These are phyloP conservation scores for Mycena belliarum DNA, from an alignment of 768 basidiomycete genomes.

Conservation along the genomic window DNA sequence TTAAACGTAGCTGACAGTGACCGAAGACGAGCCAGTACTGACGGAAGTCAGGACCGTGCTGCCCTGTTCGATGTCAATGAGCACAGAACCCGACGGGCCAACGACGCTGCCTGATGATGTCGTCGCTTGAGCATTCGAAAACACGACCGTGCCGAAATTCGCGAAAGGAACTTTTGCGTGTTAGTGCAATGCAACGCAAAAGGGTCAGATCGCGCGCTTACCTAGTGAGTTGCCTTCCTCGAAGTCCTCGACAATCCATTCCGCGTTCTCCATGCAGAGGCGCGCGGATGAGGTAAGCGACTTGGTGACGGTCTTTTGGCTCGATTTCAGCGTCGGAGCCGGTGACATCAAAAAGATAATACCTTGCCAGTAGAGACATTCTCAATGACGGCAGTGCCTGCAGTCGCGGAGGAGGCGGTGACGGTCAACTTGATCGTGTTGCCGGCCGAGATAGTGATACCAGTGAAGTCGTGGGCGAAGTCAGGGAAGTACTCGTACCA, in stretches of 20 bases:
- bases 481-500: conserved; percentile 38
- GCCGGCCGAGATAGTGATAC: conserved; percentile 26
- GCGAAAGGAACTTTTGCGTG: conserved; percentile 41
- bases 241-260: conserved; percentile 43
- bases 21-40: conserved; percentile 9
- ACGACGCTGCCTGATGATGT: conserved; percentile 25
- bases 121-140: conserved; percentile 33
- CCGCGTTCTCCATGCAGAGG: conserved; percentile 28
- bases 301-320: conserved; percentile 26
- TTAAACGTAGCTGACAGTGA: conserved; percentile 10
- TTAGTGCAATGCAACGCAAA: too few species aligned
- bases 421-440: conserved; percentile 14
- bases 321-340: neutral
- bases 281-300: conserved; percentile 26
- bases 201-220: too few species aligned
- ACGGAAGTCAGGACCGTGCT: conserved; percentile 31
- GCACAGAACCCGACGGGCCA: conserved; percentile 28
- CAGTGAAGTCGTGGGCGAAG: conserved; percentile 34
- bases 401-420: conserved; percentile 1
- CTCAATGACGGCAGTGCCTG: conserved; percentile 9
- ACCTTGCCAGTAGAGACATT: conserved; percentile 9
- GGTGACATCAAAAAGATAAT: neutral
- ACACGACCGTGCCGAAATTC: conserved; percentile 39
- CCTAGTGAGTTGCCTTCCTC: conserved; percentile 24
- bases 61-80: conserved; percentile 39